A percentile compares a stretch with the other conserved stretches of the same genome.
Conservation (phyloP, 2,329 filamentous ascomycete genomes). For the Blastomyces gilchristii region DNA sequence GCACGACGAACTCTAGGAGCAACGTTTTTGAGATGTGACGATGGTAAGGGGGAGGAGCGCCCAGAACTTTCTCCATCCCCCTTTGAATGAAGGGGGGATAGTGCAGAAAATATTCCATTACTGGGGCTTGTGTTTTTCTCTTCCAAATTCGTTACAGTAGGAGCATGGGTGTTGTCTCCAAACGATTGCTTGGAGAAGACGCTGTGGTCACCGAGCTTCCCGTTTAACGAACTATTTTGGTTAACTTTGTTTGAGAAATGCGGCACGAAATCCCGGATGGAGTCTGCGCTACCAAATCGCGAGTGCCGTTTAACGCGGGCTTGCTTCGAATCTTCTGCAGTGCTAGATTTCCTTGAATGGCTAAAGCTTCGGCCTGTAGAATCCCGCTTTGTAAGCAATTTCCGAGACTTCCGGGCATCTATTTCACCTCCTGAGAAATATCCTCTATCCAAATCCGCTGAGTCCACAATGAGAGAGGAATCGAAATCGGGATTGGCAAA, state of each 20-base stretch:
- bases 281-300: slow-evolving; percentile 68
- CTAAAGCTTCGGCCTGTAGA: slow-evolving; percentile 32
- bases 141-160: slow-evolving; percentile 49
- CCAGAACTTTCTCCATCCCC: slow-evolving; percentile 42
- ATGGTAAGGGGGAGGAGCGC: slow-evolving; percentile 38
- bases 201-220: slow-evolving; percentile 50
- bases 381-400: slow-evolving; percentile 66
- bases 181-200: slow-evolving; percentile 42
- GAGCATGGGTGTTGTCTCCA: slow-evolving; percentile 36
- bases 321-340: slow-evolving; percentile 61
- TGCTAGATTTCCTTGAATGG: slow-evolving; percentile 64
- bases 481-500: slow-evolving; percentile 23
- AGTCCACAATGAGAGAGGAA: slow-evolving; percentile 24
- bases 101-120: slow-evolving; percentile 35
- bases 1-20: slow-evolving; percentile 49
- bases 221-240: slow-evolving; percentile 46
- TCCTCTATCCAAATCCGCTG: slow-evolving; percentile 64
- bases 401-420: slow-evolving; percentile 60
- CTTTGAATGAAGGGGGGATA: slow-evolving; percentile 38
- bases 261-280: slow-evolving; percentile 48
- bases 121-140: slow-evolving; percentile 34
- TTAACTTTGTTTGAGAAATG: slow-evolving; percentile 54
- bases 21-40: slow-evolving; percentile 47
- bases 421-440: slow-evolving; percentile 88
- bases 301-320: slow-evolving; percentile 62